Evolutionary conservation across 1,284 basidiomycete genomes (phyloP).

Genomic region (Afroboletus lepidellus): DNA sequence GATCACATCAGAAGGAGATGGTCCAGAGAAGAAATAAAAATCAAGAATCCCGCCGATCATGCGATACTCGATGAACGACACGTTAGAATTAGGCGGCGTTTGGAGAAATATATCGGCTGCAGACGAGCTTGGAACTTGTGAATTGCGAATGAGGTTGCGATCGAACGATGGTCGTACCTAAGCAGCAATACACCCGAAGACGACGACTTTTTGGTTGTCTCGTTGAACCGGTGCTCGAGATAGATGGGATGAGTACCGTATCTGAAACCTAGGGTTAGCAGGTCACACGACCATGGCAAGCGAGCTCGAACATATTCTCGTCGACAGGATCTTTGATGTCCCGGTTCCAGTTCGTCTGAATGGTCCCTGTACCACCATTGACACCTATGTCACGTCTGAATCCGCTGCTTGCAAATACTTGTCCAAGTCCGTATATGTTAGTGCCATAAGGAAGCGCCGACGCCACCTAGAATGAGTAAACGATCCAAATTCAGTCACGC

Average conservation of each 20-base stretch:
- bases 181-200: slow-evolving; percentile 69
- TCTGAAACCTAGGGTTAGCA: slow-evolving; percentile 7
- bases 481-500: background rate
- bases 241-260: slow-evolving; percentile 73
- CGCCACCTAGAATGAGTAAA: slow-evolving; percentile 44
- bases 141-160: no score
- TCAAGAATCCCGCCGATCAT: slow-evolving; percentile 62
- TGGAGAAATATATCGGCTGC: slow-evolving; percentile 62
- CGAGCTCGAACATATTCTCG: slow-evolving; percentile 47
- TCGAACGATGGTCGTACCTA: no score
- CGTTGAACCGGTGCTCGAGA: slow-evolving; percentile 57
- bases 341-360: slow-evolving; percentile 70
- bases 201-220: slow-evolving; percentile 44
- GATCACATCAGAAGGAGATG: slow-evolving; percentile 56
- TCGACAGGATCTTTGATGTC: slow-evolving; percentile 57
- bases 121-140: slow-evolving; percentile 36
- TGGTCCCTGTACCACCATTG: slow-evolving; percentile 49
- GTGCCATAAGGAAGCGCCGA: slow-evolving; percentile 60
- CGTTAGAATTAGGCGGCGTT: slow-evolving; percentile 47
- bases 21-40: slow-evolving; percentile 69
- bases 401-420: slow-evolving; percentile 63
- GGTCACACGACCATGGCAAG: background rate
- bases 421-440: slow-evolving; percentile 76
- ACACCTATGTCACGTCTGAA: slow-evolving; percentile 61
- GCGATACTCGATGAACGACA: slow-evolving; percentile 59